Evolutionary conservation across 345 rosid genomes (phyloP), one percentile per base, ranked within the genome.

Genomic region (Salix brachista): DNA sequence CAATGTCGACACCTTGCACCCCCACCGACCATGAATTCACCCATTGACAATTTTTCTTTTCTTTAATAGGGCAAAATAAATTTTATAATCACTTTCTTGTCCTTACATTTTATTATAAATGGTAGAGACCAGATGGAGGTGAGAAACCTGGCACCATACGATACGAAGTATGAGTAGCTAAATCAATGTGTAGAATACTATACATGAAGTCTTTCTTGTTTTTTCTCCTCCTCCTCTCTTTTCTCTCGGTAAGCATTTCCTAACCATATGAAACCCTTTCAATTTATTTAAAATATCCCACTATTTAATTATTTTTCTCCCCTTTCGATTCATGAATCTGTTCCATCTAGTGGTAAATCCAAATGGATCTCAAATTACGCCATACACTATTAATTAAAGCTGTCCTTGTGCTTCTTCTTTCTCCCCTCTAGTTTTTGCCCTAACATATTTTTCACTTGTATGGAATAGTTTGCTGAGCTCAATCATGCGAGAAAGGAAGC

Each of bases 401-500:
- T 46, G 50, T 13, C 50, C 17, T 1, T 46, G 50, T 11, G 4
- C 50, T 46, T 46, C 19, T 1, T 52, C 8, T 52, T 1, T 7
- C 8, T 50, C 69, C 6, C 10, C 4, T 18, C 50, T 3, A 48
- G 3, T 50, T 39, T 19, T 14, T 42, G 44, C 17, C 0, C 50
- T 39, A 2, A 69, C 13, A 14, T 48, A 0, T 36, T 37, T 19
- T 48, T 28, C 32, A 42, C n/a, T 32, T 21, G 8, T 48, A 21
- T 23, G n/a, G 2, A 21, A 32, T 50, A 89, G 91, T 68, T 83
- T 61, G 86, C 42, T 54, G 77, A 83, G 52, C 70, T 75, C 66
- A 88, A 68, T 56, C 71, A 86, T 82, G 94, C 87, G 79, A 90
- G 90, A 83, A 76, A 77, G 61, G 79, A 80, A 60, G 88, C 90